These are phyloP conservation scores for Solanum chacoense DNA, from an alignment of 305 asterid species.

Conservation along the genomic window DNA sequence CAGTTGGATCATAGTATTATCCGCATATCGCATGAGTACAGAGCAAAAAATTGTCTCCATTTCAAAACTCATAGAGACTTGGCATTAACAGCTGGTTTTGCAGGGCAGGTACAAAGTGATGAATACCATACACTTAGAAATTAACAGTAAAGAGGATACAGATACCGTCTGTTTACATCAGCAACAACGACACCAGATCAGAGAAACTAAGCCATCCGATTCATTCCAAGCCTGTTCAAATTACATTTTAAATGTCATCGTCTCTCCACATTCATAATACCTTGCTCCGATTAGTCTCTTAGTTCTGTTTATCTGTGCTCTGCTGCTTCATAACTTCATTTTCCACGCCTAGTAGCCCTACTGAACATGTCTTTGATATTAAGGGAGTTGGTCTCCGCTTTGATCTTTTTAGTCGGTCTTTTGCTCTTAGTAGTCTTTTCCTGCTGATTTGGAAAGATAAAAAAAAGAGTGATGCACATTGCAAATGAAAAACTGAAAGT, in stretches of 20 bases:
- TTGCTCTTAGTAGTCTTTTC: constrained; percentile 28
- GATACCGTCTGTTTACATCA: neutral
- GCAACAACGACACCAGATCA: neutral
- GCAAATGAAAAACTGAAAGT: neutral
- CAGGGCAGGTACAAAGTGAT: neutral
- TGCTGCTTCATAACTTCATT: constrained; percentile 14
- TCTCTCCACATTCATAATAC: too few relatives aligned
- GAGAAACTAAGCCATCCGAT: neutral
- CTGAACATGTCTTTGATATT: constrained; percentile 89
- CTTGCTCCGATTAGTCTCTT: neutral
- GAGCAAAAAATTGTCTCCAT: neutral
- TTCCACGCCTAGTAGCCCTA: constrained; percentile 56
- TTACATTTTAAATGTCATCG: neutral
- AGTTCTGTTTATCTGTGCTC: neutral
- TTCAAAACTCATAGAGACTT: neutral
- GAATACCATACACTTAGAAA: neutral
- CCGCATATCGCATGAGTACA: neutral
- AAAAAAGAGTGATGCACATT: neutral
- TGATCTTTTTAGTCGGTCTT: constrained; percentile 59
- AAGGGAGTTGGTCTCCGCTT: constrained; percentile 60
- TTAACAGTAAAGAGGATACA: neutral
- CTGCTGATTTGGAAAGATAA: constrained; percentile 19
- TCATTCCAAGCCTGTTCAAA: neutral
- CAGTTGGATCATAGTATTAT: neutral
- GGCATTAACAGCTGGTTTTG: neutral